These are phyloP conservation scores for Pichia sp. DNA, from an alignment of 1,139 yeast species.

Conservation along the genomic window DNA sequence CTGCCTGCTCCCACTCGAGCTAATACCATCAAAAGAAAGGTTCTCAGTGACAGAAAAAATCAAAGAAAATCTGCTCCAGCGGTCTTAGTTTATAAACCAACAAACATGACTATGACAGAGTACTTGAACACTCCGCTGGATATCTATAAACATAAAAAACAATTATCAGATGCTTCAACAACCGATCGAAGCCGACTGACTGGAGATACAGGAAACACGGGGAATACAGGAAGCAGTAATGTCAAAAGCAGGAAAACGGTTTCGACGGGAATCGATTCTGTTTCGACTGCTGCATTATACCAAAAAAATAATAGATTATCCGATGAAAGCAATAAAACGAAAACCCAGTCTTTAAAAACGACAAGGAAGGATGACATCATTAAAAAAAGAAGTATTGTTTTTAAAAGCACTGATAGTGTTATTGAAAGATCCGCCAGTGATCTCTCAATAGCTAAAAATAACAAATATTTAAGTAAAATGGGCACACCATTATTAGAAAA, in stretches of 20 bases:
- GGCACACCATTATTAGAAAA: slow-evolving; percentile 7
- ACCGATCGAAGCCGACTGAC: slow-evolving; percentile 3
- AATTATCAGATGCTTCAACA: slow-evolving; percentile 4
- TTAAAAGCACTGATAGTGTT: not conserved
- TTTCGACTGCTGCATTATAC: slow-evolving; percentile 4
- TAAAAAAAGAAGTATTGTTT: slow-evolving; percentile 2
- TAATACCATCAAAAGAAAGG: not conserved
- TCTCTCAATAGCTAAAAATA: not conserved
- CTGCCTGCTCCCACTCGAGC: slow-evolving; percentile 4
- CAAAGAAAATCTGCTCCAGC: slow-evolving; percentile 12
- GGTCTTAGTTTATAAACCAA: slow-evolving; percentile 7
- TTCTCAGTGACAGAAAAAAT: not conserved
- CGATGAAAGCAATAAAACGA: not conserved
- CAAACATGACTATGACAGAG: slow-evolving; percentile 11
- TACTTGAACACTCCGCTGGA: slow-evolving; percentile 13
- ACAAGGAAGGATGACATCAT: slow-evolving; percentile 7
- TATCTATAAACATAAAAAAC: slow-evolving; percentile 9
- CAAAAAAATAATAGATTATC: not conserved
- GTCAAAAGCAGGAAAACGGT: not conserved
- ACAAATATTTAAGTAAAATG: slow-evolving; percentile 2
- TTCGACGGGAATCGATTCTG: slow-evolving; percentile 2
- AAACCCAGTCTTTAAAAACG: slow-evolving; percentile 3
- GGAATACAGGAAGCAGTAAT: not conserved
- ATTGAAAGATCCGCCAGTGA: not conserved
- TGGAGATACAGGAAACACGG: not conserved